Base-by-base conservation (phyloP, 1,284 basidiomycete species). In the Filobasidium uniguttulatum region DNA sequence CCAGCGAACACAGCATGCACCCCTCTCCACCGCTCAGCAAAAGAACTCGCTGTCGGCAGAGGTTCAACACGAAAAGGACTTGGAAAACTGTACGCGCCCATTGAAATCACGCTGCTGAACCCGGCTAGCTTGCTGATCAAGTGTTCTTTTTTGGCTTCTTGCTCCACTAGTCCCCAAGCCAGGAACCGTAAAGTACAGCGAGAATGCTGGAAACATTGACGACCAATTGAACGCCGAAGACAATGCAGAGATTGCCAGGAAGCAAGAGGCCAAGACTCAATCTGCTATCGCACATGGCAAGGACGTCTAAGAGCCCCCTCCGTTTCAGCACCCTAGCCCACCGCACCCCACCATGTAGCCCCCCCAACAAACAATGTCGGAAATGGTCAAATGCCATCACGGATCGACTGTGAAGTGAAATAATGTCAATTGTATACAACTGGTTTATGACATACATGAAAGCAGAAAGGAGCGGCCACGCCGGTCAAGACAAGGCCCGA, bases 151-250 rank as follows among this genome's bases (percentile, higher is more conserved):
- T 12, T 17, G 19, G 6, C 33, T 34, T 38, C 12, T 19, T 20
- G 36, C 19, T 19, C 36, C 36, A 12, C 14, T 20, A 4, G 36
- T 19, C 5, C 36, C 36, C 20, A 17, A 12, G n/a, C n/a, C n/a
- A n/a, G n/a, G n/a, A 19, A 38, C 12, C 36, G 36, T 38, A 12
- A 17, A 38, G 36, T n/a, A 33, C 31, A 9, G 9, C n/a, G 36
- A 38, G 36, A 19, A 17, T 22, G 12, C 19, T 12, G 4, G 19
- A 17, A 38, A 38, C 26, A 43, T 43, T n/a, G 40, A 43, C 15
- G 40, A 43, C 23, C 25, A 43, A 26, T 26, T 43, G 25, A 26
- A 43, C 40, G 40, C 40, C 14, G 40, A 43, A 15, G 40, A 43
- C 29, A n/a, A 12, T 3, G 40, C 40, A 12, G 40, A 43, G 40